Percentiles rank a stretch among this genome's conserved stretches.
Conservation (phyloP, 75 land plant genomes). For the Sequoiadendron giganteum region DNA sequence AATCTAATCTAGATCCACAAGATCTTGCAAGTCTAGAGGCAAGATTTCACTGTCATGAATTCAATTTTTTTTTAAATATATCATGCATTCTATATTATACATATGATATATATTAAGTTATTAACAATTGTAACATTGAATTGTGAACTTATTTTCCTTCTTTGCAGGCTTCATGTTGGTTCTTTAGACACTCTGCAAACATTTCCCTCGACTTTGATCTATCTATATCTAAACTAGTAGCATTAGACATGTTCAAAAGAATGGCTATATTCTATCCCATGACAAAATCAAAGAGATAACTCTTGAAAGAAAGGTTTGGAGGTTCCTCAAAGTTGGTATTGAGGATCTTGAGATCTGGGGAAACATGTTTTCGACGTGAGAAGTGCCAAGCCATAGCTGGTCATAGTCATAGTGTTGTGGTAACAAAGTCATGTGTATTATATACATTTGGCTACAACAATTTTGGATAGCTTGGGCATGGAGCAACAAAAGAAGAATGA, state of each 20-base stretch:
- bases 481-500: slow-evolving; percentile 65
- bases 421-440: slow-evolving; percentile 59
- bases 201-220: slow-evolving; percentile 58
- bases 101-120: background rate
- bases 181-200: slow-evolving; percentile 81
- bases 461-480: slow-evolving; percentile 86
- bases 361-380: slow-evolving; percentile 61
- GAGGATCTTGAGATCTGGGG: slow-evolving; percentile 68
- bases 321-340: slow-evolving; percentile 83
- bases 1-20: slow-evolving; percentile 65
- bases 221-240: slow-evolving; percentile 85
- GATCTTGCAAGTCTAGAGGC: slow-evolving; percentile 92
- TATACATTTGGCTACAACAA: slow-evolving; percentile 79
- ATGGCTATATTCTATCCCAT: slow-evolving; percentile 69
- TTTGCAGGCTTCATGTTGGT: slow-evolving; percentile 73
- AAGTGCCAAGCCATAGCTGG: slow-evolving; percentile 85
- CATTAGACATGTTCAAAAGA: slow-evolving; percentile 77
- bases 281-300: slow-evolving; percentile 46
- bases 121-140: slow-evolving; percentile 43
- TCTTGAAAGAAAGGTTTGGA: slow-evolving; percentile 61
- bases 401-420: slow-evolving; percentile 82
- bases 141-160: slow-evolving; percentile 12
- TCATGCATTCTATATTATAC: background rate
- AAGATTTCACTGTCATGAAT: slow-evolving; percentile 18
- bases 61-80: background rate